Evolutionary conservation across 2,329 filamentous ascomycete genomes (phyloP).

Genomic region (Fusarium decemcellulare): DNA sequence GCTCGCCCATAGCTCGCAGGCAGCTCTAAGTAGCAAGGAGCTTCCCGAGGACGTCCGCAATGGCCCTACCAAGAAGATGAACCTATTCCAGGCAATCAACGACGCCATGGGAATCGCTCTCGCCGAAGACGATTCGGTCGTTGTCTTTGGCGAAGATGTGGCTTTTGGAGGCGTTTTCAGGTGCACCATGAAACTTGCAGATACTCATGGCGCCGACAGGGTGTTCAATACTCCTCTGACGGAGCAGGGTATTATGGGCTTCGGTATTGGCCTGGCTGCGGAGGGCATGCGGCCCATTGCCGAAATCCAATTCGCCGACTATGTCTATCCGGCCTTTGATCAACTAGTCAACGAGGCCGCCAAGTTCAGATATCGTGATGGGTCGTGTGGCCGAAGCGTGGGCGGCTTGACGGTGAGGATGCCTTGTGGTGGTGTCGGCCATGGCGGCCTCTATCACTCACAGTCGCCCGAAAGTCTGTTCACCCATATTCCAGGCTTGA

Average conservation of each 20-base stretch:
- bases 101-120: constrained; percentile 88
- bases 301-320: constrained; percentile 97
- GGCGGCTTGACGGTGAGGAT: constrained; percentile 90
- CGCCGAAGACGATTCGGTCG: constrained; percentile 84
- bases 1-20: constrained; percentile 83
- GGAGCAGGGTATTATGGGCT: constrained; percentile 95
- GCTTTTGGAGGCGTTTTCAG: constrained; percentile 97
- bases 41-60: constrained; percentile 76
- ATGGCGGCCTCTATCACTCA: constrained; percentile 89
- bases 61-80: constrained; percentile 86
- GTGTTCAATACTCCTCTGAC: constrained; percentile 97
- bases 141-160: constrained; percentile 97
- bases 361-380: constrained; percentile 86
- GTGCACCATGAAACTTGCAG: constrained; percentile 91
- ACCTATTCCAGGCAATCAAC: constrained; percentile 95
- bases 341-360: constrained; percentile 95
- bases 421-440: constrained; percentile 91
- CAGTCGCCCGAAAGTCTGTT: constrained; percentile 93
- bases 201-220: constrained; percentile 87
- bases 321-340: constrained; percentile 93
- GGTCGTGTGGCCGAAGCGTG: constrained; percentile 68
- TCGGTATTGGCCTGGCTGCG: constrained; percentile 90
- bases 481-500: constrained; percentile 87
- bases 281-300: constrained; percentile 94
- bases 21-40: constrained; percentile 79